Evolutionary conservation across 2,329 filamentous ascomycete genomes (phyloP).

Genomic region (Neofusicoccum kwambonambiense): DNA sequence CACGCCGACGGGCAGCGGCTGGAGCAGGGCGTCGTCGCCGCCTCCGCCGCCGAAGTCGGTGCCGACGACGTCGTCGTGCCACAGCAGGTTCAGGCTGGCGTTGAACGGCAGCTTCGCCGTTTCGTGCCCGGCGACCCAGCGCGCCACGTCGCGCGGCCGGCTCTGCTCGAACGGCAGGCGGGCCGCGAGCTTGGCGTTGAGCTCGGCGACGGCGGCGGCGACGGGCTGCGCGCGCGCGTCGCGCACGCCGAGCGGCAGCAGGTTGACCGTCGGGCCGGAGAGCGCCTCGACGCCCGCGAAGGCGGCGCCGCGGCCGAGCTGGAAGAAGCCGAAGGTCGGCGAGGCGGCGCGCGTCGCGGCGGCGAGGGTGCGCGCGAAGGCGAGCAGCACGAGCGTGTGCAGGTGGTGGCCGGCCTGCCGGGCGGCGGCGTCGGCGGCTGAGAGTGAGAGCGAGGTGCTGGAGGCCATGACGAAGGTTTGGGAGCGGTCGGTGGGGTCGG

Average conservation of each 20-base stretch:
- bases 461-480: conserved; percentile 26
- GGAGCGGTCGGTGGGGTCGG: neutral
- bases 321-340: conserved; percentile 34
- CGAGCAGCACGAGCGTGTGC: conserved; percentile 31
- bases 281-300: conserved; percentile 24
- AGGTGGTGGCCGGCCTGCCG: conserved; percentile 25
- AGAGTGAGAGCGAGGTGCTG: conserved; percentile 26
- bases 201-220: neutral
- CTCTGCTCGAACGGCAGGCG: conserved; percentile 32
- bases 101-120: conserved; percentile 27
- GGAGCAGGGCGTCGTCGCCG: neutral
- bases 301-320: conserved; percentile 31
- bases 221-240: conserved; percentile 12
- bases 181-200: conserved; percentile 18
- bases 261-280: conserved; percentile 33
- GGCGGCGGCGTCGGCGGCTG: conserved; percentile 24
- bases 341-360: conserved; percentile 21
- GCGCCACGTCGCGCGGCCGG: conserved; percentile 27
- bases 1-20: neutral
- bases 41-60: neutral
- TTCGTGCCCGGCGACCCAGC: conserved; percentile 17
- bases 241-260: conserved; percentile 28
- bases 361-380: conserved; percentile 29
- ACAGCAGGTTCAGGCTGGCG: conserved; percentile 34
- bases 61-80: conserved; percentile 17